Conservation (phyloP, 768 basidiomycete genomes). For the Royoungia palumana region DNA sequence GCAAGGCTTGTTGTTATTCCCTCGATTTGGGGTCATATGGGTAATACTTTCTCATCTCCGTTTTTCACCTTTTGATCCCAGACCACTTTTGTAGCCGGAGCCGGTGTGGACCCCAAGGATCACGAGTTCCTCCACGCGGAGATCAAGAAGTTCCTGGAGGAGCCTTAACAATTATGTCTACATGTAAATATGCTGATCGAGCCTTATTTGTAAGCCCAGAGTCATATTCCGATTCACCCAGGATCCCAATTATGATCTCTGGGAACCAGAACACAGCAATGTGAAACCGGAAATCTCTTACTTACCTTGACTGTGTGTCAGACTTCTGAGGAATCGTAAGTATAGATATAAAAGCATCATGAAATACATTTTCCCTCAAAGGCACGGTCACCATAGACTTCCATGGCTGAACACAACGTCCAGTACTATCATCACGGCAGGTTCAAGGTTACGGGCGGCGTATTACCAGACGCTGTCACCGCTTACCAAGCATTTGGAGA, state of each 20-base stretch:
- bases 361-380: background rate
- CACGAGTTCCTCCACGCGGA: conserved; percentile 41
- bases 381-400: background rate
- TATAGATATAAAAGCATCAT: too few relatives aligned
- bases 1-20: conserved; percentile 48
- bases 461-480: conserved; percentile 53
- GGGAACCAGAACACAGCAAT: background rate
- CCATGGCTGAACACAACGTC: conserved; percentile 25
- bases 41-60: conserved; percentile 24
- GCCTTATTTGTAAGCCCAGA: background rate
- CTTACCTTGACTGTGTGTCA: too few relatives aligned
- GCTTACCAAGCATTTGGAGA: conserved; percentile 56
- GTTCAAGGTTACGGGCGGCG: conserved; percentile 48
- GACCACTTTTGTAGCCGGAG: conserved; percentile 37
- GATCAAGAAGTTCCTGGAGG: conserved; percentile 45
- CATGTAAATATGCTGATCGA: conserved; percentile 1
- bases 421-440: conserved; percentile 55
- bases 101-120: conserved; percentile 39
- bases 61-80: background rate
- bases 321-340: too few relatives aligned
- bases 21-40: conserved; percentile 57
- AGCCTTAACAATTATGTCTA: conserved; percentile 13
- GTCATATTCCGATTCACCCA: background rate
- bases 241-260: background rate
- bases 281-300: background rate